Base-by-base conservation (phyloP, 805 yeast genomes). In the Starmera dryadoides region DNA sequence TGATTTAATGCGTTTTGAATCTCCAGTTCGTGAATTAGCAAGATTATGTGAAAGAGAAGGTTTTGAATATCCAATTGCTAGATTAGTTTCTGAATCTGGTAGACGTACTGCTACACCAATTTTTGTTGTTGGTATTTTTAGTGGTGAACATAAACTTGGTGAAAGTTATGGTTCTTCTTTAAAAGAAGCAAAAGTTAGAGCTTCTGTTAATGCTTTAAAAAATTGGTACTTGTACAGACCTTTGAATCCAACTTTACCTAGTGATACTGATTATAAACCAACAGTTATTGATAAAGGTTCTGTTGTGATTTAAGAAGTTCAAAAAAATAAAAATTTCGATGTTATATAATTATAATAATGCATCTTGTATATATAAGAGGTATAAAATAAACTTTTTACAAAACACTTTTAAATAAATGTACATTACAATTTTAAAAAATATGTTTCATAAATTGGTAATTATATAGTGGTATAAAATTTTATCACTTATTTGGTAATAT, bases 221-320 rank as follows among this genome's bases (percentile, higher is more conserved):
- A 77, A 86, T 43, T 93, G 93, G 81, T 93, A 93, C 66, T 73
- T 94, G 55, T 93, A 93, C 63, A 78, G 83, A 46, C 98, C 98
- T 14, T 60, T 82, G 34, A 71, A 71, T 45, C 68, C 73, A 14
- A 69, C 69, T 42, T 59, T 75, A 31, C 93, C 95, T 39, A 77
- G 85, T 55, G 87, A 81, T 47, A 42, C 39, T 18, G 43, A 51
- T 33, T 66, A 61, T 53, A 53, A 54, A 40, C 69, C 71, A 33
- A 47, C 58, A 22, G 59, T 66, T 26, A 56, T 67, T 35, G 73
- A 69, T 47, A 69, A 61, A 39, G 74, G 73, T 46, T 62, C 64
- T 37, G 71, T 68, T 16, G 59, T 69, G 43, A 20, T 26, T 14
- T 14, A 28, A 28, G 3, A 6, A 22, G 15, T 4, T 20, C 10